Evolutionary conservation across 1,284 basidiomycete species (phyloP).

Genomic region (Rhodotorula sp.): DNA sequence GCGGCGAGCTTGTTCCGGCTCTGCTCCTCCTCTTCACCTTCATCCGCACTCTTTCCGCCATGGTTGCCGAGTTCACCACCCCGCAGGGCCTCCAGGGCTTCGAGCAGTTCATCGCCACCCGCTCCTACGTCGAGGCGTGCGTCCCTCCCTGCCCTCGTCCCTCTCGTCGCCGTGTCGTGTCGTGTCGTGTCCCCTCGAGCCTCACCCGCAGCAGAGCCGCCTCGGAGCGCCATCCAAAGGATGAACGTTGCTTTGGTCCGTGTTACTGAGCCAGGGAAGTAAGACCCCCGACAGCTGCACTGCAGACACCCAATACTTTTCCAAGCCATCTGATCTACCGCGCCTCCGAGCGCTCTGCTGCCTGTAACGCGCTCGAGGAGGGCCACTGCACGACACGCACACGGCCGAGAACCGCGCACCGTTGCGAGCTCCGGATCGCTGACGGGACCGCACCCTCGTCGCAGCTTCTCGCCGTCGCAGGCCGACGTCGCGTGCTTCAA

Average conservation of each 20-base stretch:
- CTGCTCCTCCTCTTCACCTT: background rate
- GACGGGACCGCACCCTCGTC: fast-evolving
- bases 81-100: conserved; percentile 67
- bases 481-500: conserved; percentile 96
- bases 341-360: background rate
- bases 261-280: conserved; percentile 89
- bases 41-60: background rate
- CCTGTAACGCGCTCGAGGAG: too few species aligned
- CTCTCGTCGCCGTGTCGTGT: background rate
- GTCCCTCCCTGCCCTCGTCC: conserved; percentile 50
- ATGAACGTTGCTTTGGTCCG: conserved; percentile 94
- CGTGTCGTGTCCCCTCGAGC: background rate
- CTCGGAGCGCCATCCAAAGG: conserved; percentile 49
- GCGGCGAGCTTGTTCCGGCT: background rate
- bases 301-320: conserved; percentile 69
- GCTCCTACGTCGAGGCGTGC: conserved; percentile 91
- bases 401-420: too few species aligned
- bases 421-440: background rate
- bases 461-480: conserved; percentile 89
- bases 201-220: background rate
- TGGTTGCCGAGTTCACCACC: conserved; percentile 40
- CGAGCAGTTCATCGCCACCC: conserved; percentile 72
- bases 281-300: conserved; percentile 77
- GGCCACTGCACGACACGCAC: too few species aligned
- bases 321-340: conserved; percentile 77